Conservation (phyloP, 2,329 filamentous ascomycete species). For the Sodiomyces alkalinus region DNA sequence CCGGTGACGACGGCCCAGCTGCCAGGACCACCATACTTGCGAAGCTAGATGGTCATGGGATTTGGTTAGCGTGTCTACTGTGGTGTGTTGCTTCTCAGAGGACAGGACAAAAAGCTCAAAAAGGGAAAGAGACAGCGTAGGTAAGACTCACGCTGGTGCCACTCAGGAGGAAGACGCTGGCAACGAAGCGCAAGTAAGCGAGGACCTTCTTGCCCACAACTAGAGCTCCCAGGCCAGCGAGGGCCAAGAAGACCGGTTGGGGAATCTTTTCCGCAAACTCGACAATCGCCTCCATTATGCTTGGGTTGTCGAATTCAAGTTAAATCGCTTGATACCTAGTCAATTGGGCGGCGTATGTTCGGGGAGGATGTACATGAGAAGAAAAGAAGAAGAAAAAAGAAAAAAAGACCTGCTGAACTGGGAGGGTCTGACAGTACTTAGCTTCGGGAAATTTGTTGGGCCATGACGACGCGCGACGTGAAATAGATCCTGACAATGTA, state of each 20-base stretch:
- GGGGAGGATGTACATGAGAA: too few species aligned
- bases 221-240: constrained; percentile 42
- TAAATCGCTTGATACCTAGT: too few species aligned
- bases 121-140: neutral
- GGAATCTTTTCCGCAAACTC: constrained; percentile 24
- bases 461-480: too few species aligned
- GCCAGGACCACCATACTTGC: constrained; percentile 78
- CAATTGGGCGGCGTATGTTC: too few species aligned
- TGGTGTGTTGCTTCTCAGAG: neutral
- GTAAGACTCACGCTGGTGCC: constrained; percentile 41
- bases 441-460: too few species aligned
- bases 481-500: too few species aligned
- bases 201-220: constrained; percentile 40
- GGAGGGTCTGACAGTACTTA: too few species aligned
- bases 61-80: too few species aligned
- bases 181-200: constrained; percentile 43
- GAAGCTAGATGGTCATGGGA: constrained; percentile 52
- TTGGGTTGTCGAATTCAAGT: too few species aligned
- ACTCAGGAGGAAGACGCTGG: constrained; percentile 53
- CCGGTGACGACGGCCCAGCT: constrained; percentile 92
- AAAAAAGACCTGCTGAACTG: too few species aligned
- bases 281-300: constrained; percentile 9
- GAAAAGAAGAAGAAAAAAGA: too few species aligned
- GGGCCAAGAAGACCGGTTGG: constrained; percentile 25
- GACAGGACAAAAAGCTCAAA: neutral